phyloP scores from a whole-genome alignment of 192 early-diverging fungal species.

The Umbelopsis sp. region DNA sequence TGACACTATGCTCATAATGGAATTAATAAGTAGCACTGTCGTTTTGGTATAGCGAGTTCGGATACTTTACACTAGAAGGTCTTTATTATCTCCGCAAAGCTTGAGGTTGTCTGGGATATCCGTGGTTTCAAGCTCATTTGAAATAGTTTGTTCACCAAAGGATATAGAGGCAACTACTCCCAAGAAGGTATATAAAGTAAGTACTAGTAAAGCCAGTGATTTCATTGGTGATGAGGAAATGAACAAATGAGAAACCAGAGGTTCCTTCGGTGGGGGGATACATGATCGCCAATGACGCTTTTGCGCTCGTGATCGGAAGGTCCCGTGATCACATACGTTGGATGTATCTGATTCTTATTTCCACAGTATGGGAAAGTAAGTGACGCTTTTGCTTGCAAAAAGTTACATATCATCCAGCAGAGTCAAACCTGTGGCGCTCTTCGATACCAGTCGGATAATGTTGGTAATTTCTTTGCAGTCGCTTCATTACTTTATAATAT shows the following conservation, averaged over 20 bases:
- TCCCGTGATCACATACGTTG: too few relatives aligned
- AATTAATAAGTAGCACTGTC: too few relatives aligned
- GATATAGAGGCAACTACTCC: background rate
- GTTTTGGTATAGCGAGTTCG: background rate
- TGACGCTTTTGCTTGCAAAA: too few relatives aligned
- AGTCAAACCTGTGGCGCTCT: too few relatives aligned
- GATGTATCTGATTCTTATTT: too few relatives aligned
- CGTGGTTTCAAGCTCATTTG: background rate
- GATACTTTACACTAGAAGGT: conserved; percentile 6
- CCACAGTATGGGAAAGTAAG: too few relatives aligned
- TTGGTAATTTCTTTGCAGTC: too few relatives aligned
- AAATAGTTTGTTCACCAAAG: background rate
- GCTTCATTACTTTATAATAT: too few relatives aligned
- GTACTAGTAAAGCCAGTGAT: background rate
- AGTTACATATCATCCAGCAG: too few relatives aligned
- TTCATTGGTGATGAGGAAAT: background rate
- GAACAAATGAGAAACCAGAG: background rate
- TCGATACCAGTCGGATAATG: too few relatives aligned
- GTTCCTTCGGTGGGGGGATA: background rate
- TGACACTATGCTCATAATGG: conserved; percentile 27
- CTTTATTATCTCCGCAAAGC: conserved; percentile 14
- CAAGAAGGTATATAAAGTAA: background rate
- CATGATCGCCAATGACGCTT: too few relatives aligned
- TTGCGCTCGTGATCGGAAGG: too few relatives aligned
- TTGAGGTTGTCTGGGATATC: conserved; percentile 10